phyloP scores from a whole-genome alignment of 192 early-diverging fungal genomes.

The Piromyces sp. region DNA sequence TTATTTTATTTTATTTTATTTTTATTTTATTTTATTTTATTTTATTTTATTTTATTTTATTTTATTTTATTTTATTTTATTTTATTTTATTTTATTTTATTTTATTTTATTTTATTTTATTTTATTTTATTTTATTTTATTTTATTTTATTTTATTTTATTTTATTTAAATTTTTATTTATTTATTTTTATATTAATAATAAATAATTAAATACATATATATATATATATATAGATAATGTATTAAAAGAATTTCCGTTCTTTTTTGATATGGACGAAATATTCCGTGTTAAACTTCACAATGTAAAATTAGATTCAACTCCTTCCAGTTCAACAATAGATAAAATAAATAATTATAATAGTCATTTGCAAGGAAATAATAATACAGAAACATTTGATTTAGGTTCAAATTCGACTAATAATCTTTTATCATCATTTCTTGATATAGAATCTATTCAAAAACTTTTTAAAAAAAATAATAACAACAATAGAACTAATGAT shows the following conservation, averaged over 20 bases:
- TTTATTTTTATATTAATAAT: no score
- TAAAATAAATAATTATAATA: not conserved
- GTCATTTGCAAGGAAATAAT: not conserved
- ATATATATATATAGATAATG: not conserved
- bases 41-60: no score
- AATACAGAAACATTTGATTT: not conserved
- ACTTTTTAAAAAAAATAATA: not conserved
- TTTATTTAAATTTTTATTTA: no score
- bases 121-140: no score
- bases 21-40: no score
- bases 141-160: no score
- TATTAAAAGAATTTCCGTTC: not conserved
- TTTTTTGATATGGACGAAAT: not conserved
- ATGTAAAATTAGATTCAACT: not conserved
- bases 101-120: no score
- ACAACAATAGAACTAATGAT: not conserved
- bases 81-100: no score
- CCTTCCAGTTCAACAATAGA: not conserved
- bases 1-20: no score
- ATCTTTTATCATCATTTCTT: not conserved
- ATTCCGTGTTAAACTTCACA: not conserved
- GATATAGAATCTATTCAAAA: not conserved
- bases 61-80: no score
- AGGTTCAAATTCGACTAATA: not conserved
- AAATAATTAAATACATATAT: no score